Percentiles rank a stretch among this genome's conserved stretches.
These are phyloP conservation scores for Leishmania tropica DNA, from an alignment of 208 protist species.

Conservation along the genomic window DNA sequence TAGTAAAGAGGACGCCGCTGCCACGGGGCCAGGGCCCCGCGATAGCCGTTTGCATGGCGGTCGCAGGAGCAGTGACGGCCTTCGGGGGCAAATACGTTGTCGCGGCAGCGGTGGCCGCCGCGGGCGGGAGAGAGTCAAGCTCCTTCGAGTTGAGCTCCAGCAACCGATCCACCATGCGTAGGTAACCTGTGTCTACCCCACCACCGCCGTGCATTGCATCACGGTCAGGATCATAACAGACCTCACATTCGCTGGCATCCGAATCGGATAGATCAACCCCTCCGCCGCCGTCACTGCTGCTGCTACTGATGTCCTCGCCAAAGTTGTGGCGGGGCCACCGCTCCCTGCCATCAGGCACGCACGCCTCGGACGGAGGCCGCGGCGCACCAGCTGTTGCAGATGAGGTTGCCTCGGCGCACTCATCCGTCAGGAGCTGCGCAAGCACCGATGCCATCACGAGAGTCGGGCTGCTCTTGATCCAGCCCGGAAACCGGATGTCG, in stretches of 20 bases:
- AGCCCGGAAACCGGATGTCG: conserved; percentile 72
- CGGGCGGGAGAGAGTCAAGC: conserved; percentile 29
- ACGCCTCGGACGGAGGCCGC: background rate
- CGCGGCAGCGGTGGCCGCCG: background rate
- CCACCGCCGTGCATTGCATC: background rate
- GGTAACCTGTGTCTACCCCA: conserved; percentile 22
- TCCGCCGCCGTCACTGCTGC: background rate
- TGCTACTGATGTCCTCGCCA: conserved; percentile 2
- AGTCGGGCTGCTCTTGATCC: conserved; percentile 63
- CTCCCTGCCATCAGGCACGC: background rate
- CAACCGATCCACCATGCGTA: conserved; percentile 36
- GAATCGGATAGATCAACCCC: background rate
- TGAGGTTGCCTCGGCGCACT: background rate
- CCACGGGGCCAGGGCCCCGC: background rate
- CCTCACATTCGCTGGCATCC: background rate
- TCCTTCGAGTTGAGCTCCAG: conserved; percentile 34
- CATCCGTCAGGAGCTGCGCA: conserved; percentile 28
- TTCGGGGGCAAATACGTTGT: background rate
- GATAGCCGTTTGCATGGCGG: no score
- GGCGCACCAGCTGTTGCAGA: background rate
- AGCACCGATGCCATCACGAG: conserved; percentile 64
- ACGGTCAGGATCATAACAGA: background rate
- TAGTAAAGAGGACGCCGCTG: background rate
- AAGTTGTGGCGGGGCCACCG: background rate
- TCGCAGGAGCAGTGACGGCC: background rate